Percentiles rank a stretch among this genome's conserved stretches.
phyloP scores from a whole-genome alignment of 805 yeast genomes.

The Zygosaccharomyces siamensis region DNA sequence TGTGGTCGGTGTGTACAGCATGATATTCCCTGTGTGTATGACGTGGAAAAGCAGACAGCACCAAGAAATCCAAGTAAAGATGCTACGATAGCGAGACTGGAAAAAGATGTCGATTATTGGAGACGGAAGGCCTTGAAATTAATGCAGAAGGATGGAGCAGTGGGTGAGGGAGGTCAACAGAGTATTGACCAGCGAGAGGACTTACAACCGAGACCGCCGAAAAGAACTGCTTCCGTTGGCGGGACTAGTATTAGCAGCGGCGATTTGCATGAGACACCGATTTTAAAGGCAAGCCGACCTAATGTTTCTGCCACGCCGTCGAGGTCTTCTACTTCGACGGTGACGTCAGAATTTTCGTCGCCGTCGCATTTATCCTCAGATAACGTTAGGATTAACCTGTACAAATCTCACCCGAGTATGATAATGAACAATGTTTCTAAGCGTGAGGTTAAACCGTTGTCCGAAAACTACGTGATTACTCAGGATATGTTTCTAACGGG shows the following conservation, averaged over 20 bases:
- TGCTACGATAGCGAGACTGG: constrained; percentile 29
- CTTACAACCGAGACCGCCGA: neutral
- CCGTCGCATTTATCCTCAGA: constrained; percentile 6
- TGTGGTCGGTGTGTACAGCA: constrained; percentile 31
- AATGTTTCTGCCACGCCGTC: neutral
- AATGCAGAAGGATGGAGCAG: constrained; percentile 8
- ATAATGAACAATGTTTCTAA: constrained; percentile 30
- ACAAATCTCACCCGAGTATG: constrained; percentile 27
- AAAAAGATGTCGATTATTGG: constrained; percentile 33
- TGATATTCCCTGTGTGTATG: constrained; percentile 30
- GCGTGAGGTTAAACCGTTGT: constrained; percentile 33
- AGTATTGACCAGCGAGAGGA: neutral
- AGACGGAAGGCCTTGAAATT: constrained; percentile 24
- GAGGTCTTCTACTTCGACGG: neutral
- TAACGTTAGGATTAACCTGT: constrained; percentile 26
- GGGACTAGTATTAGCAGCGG: neutral
- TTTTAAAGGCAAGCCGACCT: constrained; percentile 4
- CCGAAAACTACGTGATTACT: constrained; percentile 31
- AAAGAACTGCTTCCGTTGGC: neutral
- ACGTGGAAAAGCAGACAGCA: constrained; percentile 28
- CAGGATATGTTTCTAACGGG: constrained; percentile 31
- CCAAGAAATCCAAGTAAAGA: constrained; percentile 34
- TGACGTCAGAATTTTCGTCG: neutral
- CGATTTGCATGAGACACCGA: neutral
- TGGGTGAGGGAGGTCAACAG: neutral